These are phyloP conservation scores for Chlamydomonas schloesseri DNA, from an alignment of 139 green algal species.

Conservation along the genomic window DNA sequence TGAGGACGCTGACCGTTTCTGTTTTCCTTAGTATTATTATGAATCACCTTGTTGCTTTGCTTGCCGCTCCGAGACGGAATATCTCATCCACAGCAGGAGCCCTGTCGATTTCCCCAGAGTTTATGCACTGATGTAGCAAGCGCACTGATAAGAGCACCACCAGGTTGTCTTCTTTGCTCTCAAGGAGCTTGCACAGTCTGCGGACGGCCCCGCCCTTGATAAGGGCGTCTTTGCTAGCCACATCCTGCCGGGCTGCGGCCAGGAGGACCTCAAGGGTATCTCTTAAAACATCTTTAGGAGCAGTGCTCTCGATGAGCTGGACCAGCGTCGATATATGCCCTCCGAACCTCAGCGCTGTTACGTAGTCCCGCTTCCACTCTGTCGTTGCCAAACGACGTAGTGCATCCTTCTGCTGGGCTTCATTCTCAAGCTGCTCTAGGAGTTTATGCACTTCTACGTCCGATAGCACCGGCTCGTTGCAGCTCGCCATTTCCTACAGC, in stretches of 20 bases:
- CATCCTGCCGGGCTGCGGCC: neutral
- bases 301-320: neutral
- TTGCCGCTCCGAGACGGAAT: neutral
- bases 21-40: no score
- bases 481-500: neutral
- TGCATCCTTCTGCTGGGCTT: neutral
- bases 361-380: neutral
- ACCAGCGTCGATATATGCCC: neutral
- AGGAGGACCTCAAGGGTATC: neutral
- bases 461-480: neutral
- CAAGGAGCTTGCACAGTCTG: neutral
- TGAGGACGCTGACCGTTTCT: no score
- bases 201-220: neutral
- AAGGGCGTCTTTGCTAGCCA: neutral
- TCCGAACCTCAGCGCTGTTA: neutral
- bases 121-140: slow-evolving; percentile 4
- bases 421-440: neutral
- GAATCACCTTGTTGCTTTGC: neutral
- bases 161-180: neutral
- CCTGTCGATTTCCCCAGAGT: neutral
- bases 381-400: neutral
- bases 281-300: neutral
- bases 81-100: neutral
- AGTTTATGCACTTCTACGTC: neutral
- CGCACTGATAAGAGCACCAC: neutral